Base-by-base conservation (phyloP, 495 filamentous ascomycete species). In the Lasiosphaeria miniovina region DNA sequence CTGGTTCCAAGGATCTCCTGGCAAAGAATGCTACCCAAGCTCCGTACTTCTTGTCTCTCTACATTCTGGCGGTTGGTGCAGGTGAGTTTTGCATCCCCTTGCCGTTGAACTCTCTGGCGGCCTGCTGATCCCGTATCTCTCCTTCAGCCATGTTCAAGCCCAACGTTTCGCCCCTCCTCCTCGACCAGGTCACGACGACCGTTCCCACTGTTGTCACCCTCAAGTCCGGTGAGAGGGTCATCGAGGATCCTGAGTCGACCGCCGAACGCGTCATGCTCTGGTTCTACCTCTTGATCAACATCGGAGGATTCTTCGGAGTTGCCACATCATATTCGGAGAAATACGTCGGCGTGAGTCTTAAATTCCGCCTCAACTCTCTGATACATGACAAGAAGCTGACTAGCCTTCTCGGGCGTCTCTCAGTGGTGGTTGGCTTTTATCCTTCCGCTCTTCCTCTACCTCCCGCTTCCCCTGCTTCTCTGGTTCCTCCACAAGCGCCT, bases 371-470 rank as follows among this genome's bases (percentile, higher is more conserved):
- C 40, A 10, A 5, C 14, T 6, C 6, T 3, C 5, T 6, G 10
- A n/a, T 8, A 12, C 4, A 14, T 24, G 53, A 14, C 52, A 34
- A 46, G 24, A n/a, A 14, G 31, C 36, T 43, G n/a, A 60, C 52
- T 8, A 4, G 15, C 34, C 4, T 6, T 49, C 50, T 35, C 31
- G n/a, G n/a, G 17, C 11, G 43, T 46, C 1, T 7, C 4, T 31
- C 17, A 68, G 62, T 91, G 88, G 80, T 93, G 86, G 86, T 67
- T 79, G 34, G 75, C 84, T n/a, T 92, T 86, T 72, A 73, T 91
- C 50, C 83, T 94, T 38, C 86, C 87, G 43, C 77, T 83, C 24
- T 71, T 85, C 55, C 75, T 86, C 48, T 86, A 85, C 68, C 72
- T 86, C 41, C 75, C 83, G 15, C 75, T 85, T 11, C 84, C 83